A percentile compares a stretch with the other conserved stretches of the same genome.
These are phyloP conservation scores for Cutaneotrichosporon spelunceum DNA, from an alignment of 1,284 basidiomycete genomes.

Conservation along the genomic window DNA sequence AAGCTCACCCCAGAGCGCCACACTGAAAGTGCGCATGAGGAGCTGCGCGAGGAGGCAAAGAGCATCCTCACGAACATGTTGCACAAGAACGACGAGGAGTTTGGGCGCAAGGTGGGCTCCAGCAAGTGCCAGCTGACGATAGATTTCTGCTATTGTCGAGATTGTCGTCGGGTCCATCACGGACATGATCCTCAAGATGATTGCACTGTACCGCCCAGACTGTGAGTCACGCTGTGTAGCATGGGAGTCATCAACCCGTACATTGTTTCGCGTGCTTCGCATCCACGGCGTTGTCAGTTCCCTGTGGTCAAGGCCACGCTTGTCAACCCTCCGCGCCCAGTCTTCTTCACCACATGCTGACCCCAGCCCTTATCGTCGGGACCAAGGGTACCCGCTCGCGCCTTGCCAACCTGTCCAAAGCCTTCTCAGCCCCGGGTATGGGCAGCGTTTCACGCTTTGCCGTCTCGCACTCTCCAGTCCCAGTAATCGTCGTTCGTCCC, in stretches of 20 bases:
- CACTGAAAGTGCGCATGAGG: slow-evolving; percentile 60
- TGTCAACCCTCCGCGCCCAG: not conserved
- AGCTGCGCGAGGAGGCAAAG: slow-evolving; percentile 81
- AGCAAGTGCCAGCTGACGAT: slow-evolving; percentile 1
- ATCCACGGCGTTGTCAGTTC: not conserved
- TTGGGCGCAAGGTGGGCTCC: slow-evolving; percentile 64
- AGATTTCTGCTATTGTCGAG: slow-evolving; percentile 90
- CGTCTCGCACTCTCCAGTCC: slow-evolving; percentile 82
- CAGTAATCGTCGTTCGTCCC: slow-evolving; percentile 83
- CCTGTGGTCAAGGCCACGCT: no score
- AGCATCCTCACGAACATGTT: slow-evolving; percentile 77
- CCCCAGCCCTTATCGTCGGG: slow-evolving; percentile 74
- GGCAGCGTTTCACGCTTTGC: slow-evolving; percentile 63
- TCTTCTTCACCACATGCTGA: slow-evolving; percentile 3
- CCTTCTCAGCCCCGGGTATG: slow-evolving; percentile 58
- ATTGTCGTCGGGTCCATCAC: slow-evolving; percentile 88
- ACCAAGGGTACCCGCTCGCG: slow-evolving; percentile 70
- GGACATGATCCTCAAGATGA: slow-evolving; percentile 83
- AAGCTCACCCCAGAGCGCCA: slow-evolving; percentile 58
- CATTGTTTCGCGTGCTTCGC: not conserved
- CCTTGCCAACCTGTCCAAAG: slow-evolving; percentile 60
- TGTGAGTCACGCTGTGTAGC: slow-evolving; percentile 48
- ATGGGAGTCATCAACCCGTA: not conserved
- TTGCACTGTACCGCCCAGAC: slow-evolving; percentile 92
- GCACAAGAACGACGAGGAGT: slow-evolving; percentile 75